Evolutionary conservation across 1,284 basidiomycete species (phyloP), one percentile per base, ranked within the genome.

Genomic region (Cryptococcus amylolentus): DNA sequence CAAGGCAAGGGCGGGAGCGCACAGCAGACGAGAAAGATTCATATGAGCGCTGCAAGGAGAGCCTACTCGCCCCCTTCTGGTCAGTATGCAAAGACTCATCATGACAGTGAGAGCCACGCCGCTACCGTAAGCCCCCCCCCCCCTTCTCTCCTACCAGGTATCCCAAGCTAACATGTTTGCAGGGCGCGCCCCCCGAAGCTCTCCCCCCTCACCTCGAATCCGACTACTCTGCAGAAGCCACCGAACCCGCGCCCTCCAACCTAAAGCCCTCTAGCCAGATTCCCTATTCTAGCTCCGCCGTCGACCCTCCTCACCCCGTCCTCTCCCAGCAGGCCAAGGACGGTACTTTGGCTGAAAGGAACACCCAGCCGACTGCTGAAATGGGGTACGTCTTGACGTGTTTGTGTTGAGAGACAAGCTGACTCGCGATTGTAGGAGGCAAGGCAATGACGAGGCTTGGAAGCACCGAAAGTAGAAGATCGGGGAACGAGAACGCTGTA

Each of bases 271-370:
- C 66, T 2, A 64, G 64, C 28, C 55, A 71, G 46, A 20, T 60
- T 10, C 47, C 57, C 5, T 56, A 61, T 43, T 70, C 69, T 3
- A 66, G 65, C 16, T 70, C 69, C 4, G 65, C 69, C 3, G 54
- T 54, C 18, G 70, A 66, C 49, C 69, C 73, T 13, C 67, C 68
- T 20, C 68, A 75, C 44, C 58, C 65, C n/a, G 62, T 62, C 13
- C 44, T 70, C 48, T 58, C 57, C 23, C 23, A 71, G 59, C 56
- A 56, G 18, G 73, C 70, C 2, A 55, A 60, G 52, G 62, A 65
- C 9, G 73, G 72, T 2, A 67, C 58, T 9, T 53, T 73, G 55
- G 63, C 58, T 1, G 67, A 65, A 10, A 66, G 63, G 60, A 73
- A 72, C 50, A 56, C 58, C 8, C 70, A 63, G 41, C 72, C 72